Percentiles rank a stretch among this genome's conserved stretches.
phyloP scores from a whole-genome alignment of 78 protist genomes.

The Speleostelium caveatum region DNA sequence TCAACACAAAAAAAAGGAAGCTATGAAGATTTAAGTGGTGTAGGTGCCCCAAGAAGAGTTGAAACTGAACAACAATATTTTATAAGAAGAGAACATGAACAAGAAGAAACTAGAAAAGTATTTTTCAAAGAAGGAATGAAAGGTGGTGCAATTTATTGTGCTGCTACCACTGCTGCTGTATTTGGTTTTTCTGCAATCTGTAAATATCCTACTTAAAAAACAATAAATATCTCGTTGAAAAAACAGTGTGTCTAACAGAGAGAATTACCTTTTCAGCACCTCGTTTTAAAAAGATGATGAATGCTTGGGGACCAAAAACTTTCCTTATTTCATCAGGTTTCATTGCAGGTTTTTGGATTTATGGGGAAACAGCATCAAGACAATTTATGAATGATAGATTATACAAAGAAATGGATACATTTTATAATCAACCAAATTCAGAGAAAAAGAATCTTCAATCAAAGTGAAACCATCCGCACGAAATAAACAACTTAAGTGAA shows the following conservation, averaged over 20 bases:
- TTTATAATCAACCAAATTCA: constrained; percentile 23
- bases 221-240: not conserved
- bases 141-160: constrained; percentile 40
- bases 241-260: not conserved
- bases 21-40: constrained; percentile 57
- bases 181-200: constrained; percentile 9
- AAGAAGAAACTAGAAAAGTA: constrained; percentile 27
- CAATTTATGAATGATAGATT: constrained; percentile 25
- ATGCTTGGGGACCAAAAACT: constrained; percentile 16
- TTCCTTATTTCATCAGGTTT: constrained; percentile 57
- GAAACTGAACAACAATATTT: constrained; percentile 31
- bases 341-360: constrained; percentile 72
- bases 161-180: constrained; percentile 11
- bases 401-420: constrained; percentile 48
- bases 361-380: constrained; percentile 39
- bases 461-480: too few species aligned
- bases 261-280: constrained; percentile 19
- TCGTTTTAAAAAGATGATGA: constrained; percentile 9
- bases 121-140: constrained; percentile 50
- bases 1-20: constrained; percentile 17
- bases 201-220: not conserved
- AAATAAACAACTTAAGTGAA: too few species aligned
- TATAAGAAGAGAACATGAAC: constrained; percentile 32
- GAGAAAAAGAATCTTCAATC: too few species aligned
- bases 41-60: constrained; percentile 50